Evolutionary conservation across 306 rosid genomes (phyloP).

Genomic region (Mimosa bimucronata): DNA sequence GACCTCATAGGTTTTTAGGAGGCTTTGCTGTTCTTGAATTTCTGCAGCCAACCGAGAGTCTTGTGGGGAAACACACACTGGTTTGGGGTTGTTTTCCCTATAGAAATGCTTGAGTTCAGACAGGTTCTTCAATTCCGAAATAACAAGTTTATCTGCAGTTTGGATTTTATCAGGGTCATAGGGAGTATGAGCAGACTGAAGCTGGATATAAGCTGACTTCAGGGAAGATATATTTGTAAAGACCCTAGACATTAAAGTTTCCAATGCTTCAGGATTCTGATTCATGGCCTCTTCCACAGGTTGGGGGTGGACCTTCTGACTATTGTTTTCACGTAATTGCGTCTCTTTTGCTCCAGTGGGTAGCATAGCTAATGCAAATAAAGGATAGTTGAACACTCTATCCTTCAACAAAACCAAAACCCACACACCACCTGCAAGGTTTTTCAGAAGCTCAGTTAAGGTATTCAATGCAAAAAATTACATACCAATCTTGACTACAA

Average conservation of each 20-base stretch:
- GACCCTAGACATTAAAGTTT: constrained; percentile 75
- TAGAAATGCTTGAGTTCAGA: constrained; percentile 98
- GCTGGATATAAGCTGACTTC: constrained; percentile 93
- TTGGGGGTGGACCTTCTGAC: constrained; percentile 98
- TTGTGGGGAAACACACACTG: constrained; percentile 88
- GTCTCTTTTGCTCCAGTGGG: constrained; percentile 85
- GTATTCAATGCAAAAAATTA: constrained; percentile 19
- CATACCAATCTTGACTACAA: background rate
- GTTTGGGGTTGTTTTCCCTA: constrained; percentile 95
- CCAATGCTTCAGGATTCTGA: constrained; percentile 95
- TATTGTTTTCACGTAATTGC: constrained; percentile 92
- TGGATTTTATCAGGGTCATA: constrained; percentile 97
- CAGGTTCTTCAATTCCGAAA: constrained; percentile 85
- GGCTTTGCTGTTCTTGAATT: constrained; percentile 98
- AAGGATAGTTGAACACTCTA: constrained; percentile 47
- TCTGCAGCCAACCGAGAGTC: constrained; percentile 99
- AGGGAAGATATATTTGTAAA: constrained; percentile 86
- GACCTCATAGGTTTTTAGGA: constrained; percentile 94
- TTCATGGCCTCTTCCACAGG: constrained; percentile 97
- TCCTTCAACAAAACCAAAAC: constrained; percentile 54
- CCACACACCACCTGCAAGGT: constrained; percentile 57
- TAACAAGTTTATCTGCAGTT: constrained; percentile 88
- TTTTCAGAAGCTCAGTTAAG: constrained; percentile 42
- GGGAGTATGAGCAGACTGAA: constrained; percentile 98
- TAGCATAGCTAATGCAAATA: constrained; percentile 87